Conservation (phyloP, 2,329 filamentous ascomycete species). For the Exserohilum rostratum region DNA sequence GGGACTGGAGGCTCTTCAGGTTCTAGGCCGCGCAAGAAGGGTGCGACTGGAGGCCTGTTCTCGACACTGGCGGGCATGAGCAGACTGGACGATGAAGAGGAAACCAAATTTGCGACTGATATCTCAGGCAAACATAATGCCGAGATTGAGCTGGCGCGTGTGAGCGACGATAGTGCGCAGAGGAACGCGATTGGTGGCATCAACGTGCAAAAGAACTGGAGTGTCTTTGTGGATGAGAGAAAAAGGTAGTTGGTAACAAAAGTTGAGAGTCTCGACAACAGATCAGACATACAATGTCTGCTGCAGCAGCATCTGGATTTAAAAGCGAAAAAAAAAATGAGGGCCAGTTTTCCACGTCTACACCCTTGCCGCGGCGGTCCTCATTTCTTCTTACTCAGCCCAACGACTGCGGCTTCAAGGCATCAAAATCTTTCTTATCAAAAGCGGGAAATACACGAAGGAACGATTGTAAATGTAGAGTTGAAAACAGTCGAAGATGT, state of each 20-base stretch:
- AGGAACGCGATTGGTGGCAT: constrained; percentile 1
- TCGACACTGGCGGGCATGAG: constrained; percentile 26
- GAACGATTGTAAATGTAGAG: background rate
- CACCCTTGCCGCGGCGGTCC: background rate
- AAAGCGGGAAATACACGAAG: background rate
- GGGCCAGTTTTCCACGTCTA: background rate
- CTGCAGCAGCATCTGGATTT: background rate
- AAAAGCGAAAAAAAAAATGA: background rate
- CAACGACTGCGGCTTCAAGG: background rate
- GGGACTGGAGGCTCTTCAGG: background rate
- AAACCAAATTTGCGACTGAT: constrained; percentile 18
- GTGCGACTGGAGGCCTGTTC: constrained; percentile 28
- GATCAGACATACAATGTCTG: background rate
- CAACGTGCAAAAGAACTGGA: constrained; percentile 15
- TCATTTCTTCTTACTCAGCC: background rate
- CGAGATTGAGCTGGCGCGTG: constrained; percentile 14
- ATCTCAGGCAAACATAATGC: constrained; percentile 15
- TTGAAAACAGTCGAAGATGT: no score
- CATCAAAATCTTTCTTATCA: background rate
- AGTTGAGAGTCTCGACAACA: background rate
- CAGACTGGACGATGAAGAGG: constrained; percentile 24
- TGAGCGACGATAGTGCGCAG: constrained; percentile 11
- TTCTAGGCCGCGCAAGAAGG: constrained; percentile 24
- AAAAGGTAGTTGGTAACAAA: background rate
- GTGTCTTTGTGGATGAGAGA: constrained; percentile 12